phyloP scores from a whole-genome alignment of 2,329 filamentous ascomycete species.

The Fusarium drepaniforme region DNA sequence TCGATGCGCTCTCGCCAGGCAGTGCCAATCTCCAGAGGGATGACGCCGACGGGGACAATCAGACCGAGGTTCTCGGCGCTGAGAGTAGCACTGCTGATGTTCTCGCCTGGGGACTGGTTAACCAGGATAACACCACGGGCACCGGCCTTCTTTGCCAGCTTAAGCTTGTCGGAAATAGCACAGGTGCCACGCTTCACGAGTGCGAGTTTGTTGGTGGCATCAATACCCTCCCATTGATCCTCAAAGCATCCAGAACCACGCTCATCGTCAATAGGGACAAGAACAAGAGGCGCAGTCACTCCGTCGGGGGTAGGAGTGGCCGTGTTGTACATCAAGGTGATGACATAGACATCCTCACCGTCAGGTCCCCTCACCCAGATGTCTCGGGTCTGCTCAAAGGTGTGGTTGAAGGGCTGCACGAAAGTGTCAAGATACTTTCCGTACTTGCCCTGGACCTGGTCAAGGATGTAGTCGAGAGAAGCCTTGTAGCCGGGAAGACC shows the following conservation, averaged over 20 bases:
- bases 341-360: constrained; percentile 57
- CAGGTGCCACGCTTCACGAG: constrained; percentile 60
- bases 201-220: constrained; percentile 58
- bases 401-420: constrained; percentile 61
- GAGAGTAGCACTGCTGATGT: constrained; percentile 64
- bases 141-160: constrained; percentile 56
- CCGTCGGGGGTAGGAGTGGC: constrained; percentile 55
- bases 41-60: constrained; percentile 53
- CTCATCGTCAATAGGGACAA: constrained; percentile 52
- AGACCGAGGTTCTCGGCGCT: constrained; percentile 54
- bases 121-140: constrained; percentile 67
- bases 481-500: constrained; percentile 70
- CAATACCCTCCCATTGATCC: constrained; percentile 59
- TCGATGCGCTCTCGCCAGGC: constrained; percentile 51
- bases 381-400: constrained; percentile 56
- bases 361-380: constrained; percentile 60
- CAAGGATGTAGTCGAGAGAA: constrained; percentile 68
- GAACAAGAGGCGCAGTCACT: constrained; percentile 52
- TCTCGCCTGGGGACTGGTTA: constrained; percentile 66
- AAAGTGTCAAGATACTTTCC: constrained; percentile 57
- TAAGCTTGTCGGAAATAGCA: constrained; percentile 57
- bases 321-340: constrained; percentile 60
- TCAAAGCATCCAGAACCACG: constrained; percentile 56
- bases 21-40: constrained; percentile 50
- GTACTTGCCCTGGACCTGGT: constrained; percentile 55